Percentiles rank a stretch among this genome's conserved stretches.
phyloP scores from a whole-genome alignment of 495 filamentous ascomycete species.

The Trichoderma orchidacearum region DNA sequence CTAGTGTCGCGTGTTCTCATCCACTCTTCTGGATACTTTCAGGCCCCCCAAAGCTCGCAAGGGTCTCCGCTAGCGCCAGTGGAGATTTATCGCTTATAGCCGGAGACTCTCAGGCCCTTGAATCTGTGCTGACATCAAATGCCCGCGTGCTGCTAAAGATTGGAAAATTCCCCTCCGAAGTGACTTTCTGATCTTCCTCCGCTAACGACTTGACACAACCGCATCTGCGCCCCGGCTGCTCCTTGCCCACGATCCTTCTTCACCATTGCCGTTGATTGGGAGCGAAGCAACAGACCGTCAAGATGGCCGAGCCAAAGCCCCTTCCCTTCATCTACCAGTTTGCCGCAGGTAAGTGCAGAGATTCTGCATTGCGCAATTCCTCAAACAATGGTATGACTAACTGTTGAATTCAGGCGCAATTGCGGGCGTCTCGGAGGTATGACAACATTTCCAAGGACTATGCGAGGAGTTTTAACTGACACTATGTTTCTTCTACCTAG shows the following conservation, averaged over 20 bases:
- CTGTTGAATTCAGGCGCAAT: conserved; percentile 45
- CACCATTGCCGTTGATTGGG: background rate
- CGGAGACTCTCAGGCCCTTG: background rate
- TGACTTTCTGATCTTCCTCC: conserved; percentile 1
- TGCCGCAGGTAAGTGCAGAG: conserved; percentile 45
- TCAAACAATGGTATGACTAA: conserved; percentile 6
- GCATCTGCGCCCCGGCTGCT: background rate
- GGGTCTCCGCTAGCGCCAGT: background rate
- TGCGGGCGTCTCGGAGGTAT: conserved; percentile 83
- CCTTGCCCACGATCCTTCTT: background rate
- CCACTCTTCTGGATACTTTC: background rate
- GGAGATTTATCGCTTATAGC: background rate
- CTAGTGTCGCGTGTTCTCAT: background rate
- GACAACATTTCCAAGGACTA: conserved; percentile 17
- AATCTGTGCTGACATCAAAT: too few species aligned
- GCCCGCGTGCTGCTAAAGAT: background rate
- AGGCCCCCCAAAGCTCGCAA: background rate
- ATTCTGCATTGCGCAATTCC: background rate
- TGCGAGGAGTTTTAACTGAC: conserved; percentile 17
- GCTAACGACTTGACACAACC: background rate
- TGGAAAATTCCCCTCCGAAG: background rate
- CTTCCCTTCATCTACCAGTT: conserved; percentile 81
- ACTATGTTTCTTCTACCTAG: conserved; percentile 28
- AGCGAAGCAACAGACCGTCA: background rate
- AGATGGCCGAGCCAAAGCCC: conserved; percentile 31